Evolutionary conservation across 371 early-diverging fungal species (phyloP), one percentile per base, ranked within the genome.

Genomic region (Mucor indicus): DNA sequence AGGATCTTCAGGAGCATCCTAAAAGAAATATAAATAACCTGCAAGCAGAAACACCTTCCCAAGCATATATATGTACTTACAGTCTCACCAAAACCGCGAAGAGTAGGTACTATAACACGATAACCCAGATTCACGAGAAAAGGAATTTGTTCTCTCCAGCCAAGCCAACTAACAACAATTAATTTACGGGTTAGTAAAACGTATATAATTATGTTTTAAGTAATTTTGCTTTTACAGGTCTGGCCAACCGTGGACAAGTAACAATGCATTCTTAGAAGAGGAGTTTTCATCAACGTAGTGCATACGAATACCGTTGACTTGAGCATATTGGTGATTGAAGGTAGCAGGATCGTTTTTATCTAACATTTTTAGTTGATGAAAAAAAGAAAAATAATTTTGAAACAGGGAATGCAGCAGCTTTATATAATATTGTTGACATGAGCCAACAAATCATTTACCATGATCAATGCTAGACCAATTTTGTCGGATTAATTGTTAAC

Each of bases 131-230:
- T 38, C 21, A 69, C 84, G 8, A 91, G 67, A 52, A 69, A 76
- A 13, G 72, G 67, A 51, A 91, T 85, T 51, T 89, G 88, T 45
- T 84, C 71, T 38, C 89, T 74, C 89, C 89, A 91, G n/a, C 84
- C 86, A 48, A 72, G 64, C 74, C 77, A 78, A 9, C 69, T 46
- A 37, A 27, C 5, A 27, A 27, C 5, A 27, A 27, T 7, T 7
- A 27, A 27, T 27, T 13, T 16, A n/a, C 31, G n/a, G 17, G 15
- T 30, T 8, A 17, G 16, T 38, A 22, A 3, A n/a, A 41, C 20
- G 20, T 23, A 36, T 37, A 35, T n/a, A 16, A 23, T 15, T 32
- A n/a, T 17, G 8, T 20, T 30, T 22, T 3, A 7, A 43, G 23
- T 31, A 33, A 38, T 61, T n/a, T n/a, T n/a, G n/a, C n/a, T n/a